phyloP scores from a whole-genome alignment of 371 early-diverging fungal genomes.

The Batrachochytrium dendrobatidis region DNA sequence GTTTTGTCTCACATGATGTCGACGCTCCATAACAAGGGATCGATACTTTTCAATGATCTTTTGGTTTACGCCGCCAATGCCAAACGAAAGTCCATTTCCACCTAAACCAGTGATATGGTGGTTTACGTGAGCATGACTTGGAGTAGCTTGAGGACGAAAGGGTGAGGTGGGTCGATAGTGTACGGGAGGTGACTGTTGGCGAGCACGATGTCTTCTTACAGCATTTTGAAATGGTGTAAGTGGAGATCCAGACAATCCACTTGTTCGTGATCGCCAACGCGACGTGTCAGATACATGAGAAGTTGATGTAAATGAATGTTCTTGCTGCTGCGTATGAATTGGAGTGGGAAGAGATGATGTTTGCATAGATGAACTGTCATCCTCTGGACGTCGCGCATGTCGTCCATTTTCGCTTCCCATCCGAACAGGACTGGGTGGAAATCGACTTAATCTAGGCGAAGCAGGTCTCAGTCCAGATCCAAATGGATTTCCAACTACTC shows the following conservation, averaged over 20 bases:
- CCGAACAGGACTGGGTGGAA: too few species aligned
- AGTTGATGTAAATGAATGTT: too few species aligned
- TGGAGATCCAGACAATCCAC: too few species aligned
- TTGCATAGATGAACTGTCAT: too few species aligned
- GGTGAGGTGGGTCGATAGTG: neutral
- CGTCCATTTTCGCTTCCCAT: too few species aligned
- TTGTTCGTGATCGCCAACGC: too few species aligned
- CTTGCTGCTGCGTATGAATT: too few species aligned
- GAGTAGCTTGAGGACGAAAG: neutral
- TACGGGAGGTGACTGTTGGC: neutral
- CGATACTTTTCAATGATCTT: conserved; percentile 1
- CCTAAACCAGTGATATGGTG: too few species aligned
- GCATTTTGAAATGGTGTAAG: neutral
- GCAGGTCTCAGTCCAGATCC: neutral
- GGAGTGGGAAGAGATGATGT: too few species aligned
- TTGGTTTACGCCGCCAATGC: neutral
- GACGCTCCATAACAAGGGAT: neutral
- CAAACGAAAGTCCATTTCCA: neutral
- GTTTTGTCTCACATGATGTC: neutral
- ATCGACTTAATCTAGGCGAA: neutral
- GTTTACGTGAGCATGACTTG: too few species aligned
- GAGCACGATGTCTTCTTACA: neutral
- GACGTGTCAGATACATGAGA: too few species aligned
- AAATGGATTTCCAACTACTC: neutral
- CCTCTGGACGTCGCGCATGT: too few species aligned